A percentile compares a stretch with the other conserved stretches of the same genome.
These are phyloP conservation scores for Mayamaea pseudoterrestris DNA, from an alignment of 108 stramenopile species.

Conservation along the genomic window DNA sequence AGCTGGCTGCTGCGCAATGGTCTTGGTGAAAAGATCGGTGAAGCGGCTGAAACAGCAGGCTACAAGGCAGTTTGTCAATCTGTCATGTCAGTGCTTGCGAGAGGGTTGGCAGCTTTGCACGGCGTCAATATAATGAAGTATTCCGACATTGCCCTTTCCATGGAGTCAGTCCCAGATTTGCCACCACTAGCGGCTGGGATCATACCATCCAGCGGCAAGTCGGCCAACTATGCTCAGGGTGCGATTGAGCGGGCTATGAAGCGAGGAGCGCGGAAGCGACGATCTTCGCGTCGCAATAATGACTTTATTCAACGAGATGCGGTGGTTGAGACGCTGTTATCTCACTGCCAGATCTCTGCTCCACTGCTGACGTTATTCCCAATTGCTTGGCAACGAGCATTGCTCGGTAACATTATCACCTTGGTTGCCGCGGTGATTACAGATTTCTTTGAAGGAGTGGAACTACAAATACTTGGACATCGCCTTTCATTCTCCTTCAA, in stretches of 20 bases:
- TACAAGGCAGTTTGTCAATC: constrained; percentile 69
- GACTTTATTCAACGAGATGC: constrained; percentile 75
- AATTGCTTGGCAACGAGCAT: constrained; percentile 75
- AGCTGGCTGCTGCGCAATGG: constrained; percentile 75
- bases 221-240: constrained; percentile 46
- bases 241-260: constrained; percentile 14
- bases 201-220: constrained; percentile 20
- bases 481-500: constrained; percentile 65
- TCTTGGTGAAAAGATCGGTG: constrained; percentile 78
- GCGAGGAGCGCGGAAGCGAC: background rate
- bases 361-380: constrained; percentile 80
- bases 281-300: background rate
- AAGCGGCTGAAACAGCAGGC: constrained; percentile 63
- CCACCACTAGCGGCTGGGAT: constrained; percentile 38
- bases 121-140: constrained; percentile 72
- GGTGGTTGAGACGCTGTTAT: constrained; percentile 73
- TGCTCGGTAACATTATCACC: constrained; percentile 77
- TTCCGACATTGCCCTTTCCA: constrained; percentile 67
- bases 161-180: constrained; percentile 65
- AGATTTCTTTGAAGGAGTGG: constrained; percentile 73
- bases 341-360: constrained; percentile 80
- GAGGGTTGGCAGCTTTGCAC: constrained; percentile 57
- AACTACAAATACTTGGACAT: constrained; percentile 77
- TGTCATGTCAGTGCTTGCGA: constrained; percentile 66
- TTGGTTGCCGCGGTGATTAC: constrained; percentile 65